Base-by-base conservation (phyloP, 495 filamentous ascomycete genomes). In the Clavariopsis aquatica region DNA sequence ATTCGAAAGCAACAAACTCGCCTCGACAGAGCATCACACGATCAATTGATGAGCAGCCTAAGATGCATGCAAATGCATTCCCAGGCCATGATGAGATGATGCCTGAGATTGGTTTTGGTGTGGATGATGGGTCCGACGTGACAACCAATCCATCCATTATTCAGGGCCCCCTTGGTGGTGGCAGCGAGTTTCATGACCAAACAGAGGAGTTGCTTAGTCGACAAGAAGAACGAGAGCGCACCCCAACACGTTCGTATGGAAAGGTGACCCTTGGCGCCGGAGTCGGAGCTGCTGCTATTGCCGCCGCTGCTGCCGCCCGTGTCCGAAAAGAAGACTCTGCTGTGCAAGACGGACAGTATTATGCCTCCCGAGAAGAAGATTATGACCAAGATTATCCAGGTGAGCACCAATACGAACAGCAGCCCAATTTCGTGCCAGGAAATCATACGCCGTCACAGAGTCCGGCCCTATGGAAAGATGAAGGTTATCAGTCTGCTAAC, bases 401-500 rank as follows among this genome's bases (percentile, higher is more conserved):
- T 56, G 74, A 69, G 45, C 60, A 68, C n/a, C 54, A 66, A 34
- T 64, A 69, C 47, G 49, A 47, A 24, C 47, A 61, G 15, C 60
- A 70, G 31, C 45, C 57, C 29, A 28, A 34, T 74, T 64, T 73
- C 63, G 15, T 55, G 62, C n/a, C 58, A 28, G 46, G 69, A 45
- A 57, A 62, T 47, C 64, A 52, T 38, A 68, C 61, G 31, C 66
- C 69, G 26, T 57, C 62, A 26, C 82, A 81, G 28, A 85, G 82
- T 60, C 78, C 78, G 27, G 76, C 75, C 0, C 75, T 78, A 63
- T 81, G 80, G 52, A 88, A 86, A 62, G 93, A 96, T 71, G 93
- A 97, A 78, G 93, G 93, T 13, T 96, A 96, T 73, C 89, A 92
- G 52, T 96, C 93, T 17, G 90, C 90, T 60, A 88, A 88, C 22